phyloP scores from a whole-genome alignment of 2,329 filamentous ascomycete species.

The Fusarium staphyleae region DNA sequence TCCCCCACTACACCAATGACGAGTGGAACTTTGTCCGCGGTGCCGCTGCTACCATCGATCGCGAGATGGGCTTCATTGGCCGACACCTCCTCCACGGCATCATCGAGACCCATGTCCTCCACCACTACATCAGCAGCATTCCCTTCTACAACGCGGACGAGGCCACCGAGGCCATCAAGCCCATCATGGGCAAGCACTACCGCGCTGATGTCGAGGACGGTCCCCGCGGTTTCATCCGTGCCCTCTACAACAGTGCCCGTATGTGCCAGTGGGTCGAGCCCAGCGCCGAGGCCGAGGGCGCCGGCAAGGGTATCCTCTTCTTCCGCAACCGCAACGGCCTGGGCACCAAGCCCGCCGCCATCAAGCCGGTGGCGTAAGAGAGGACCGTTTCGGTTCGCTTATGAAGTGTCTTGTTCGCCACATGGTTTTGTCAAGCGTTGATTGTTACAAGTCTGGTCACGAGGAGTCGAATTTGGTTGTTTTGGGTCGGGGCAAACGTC shows the following conservation, averaged over 20 bases:
- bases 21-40: constrained; percentile 94
- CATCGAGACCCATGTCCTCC: constrained; percentile 95
- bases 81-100: constrained; percentile 92
- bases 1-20: constrained; percentile 87
- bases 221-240: constrained; percentile 80
- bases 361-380: constrained; percentile 29
- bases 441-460: constrained; percentile 26
- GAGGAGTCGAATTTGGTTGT: constrained; percentile 12
- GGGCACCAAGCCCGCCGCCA: constrained; percentile 59
- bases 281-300: constrained; percentile 78
- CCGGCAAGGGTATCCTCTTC: constrained; percentile 86
- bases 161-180: constrained; percentile 91
- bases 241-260: constrained; percentile 81
- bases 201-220: constrained; percentile 81
- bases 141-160: constrained; percentile 97
- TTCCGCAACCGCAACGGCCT: constrained; percentile 94
- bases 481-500: constrained; percentile 16
- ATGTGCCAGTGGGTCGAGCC: constrained; percentile 99
- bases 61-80: constrained; percentile 95
- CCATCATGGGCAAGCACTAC: constrained; percentile 95
- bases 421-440: constrained; percentile 25
- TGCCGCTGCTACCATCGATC: constrained; percentile 93
- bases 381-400: constrained; percentile 6
- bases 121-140: constrained; percentile 96
- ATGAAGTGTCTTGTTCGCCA: constrained; percentile 5